Evolutionary conservation across 768 basidiomycete genomes (phyloP).

Genomic region (Calocera viscosa): DNA sequence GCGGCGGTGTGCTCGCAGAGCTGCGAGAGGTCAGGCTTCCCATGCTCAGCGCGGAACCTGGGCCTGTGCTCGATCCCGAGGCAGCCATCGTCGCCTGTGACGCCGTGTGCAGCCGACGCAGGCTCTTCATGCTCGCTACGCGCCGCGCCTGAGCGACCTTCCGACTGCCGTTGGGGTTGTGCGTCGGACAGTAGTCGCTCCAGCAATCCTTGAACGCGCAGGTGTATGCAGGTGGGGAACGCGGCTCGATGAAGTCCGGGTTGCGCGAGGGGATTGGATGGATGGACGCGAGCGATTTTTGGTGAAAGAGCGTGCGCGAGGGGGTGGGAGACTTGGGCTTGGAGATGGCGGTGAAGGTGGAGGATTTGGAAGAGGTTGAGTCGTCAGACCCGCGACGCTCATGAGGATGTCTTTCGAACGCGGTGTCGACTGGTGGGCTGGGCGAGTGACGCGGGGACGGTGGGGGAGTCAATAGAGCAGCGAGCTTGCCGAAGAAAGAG

Average conservation of each 20-base stretch:
- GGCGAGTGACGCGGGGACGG: not conserved
- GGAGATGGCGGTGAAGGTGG: not conserved
- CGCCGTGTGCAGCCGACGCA: not conserved
- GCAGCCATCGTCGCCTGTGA: not conserved
- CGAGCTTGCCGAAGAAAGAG: not conserved
- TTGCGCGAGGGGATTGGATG: not conserved
- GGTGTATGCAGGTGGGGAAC: not conserved
- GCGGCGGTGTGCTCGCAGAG: not conserved
- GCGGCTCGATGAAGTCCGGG: not conserved
- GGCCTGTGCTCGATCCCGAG: not conserved
- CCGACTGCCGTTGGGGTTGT: not conserved
- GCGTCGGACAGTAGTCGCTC: constrained; percentile 5
- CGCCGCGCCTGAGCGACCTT: not conserved
- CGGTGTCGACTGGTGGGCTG: not conserved
- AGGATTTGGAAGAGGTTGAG: not conserved
- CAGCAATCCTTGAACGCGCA: constrained; percentile 7
- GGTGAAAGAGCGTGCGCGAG: not conserved
- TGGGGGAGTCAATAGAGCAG: not conserved
- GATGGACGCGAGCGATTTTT: not conserved
- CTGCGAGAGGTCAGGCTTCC: not conserved
- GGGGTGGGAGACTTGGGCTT: not conserved
- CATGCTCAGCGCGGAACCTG: not conserved
- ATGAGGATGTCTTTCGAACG: not conserved
- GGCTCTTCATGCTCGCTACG: constrained; percentile 6
- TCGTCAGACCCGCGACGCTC: not conserved